Conservation (phyloP, 2,329 filamentous ascomycete genomes). For the Didymella exigua region DNA sequence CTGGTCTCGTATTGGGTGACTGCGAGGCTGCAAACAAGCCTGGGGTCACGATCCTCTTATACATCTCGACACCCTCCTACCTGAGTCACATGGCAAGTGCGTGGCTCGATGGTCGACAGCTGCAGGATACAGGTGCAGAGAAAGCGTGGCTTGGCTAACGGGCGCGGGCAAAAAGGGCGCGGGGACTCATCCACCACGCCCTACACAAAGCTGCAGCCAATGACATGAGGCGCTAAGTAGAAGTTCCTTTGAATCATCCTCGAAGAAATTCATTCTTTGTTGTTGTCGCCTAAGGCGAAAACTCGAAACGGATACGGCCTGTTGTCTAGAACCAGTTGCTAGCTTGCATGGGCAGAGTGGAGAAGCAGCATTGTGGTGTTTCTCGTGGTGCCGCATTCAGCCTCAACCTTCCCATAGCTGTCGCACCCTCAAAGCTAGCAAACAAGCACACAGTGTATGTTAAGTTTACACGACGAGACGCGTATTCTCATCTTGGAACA, state of each 20-base stretch:
- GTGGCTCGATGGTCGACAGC: slow-evolving; percentile 2
- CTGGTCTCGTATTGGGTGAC: not conserved
- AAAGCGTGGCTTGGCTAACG: slow-evolving; percentile 14
- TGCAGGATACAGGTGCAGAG: slow-evolving; percentile 9
- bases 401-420: slow-evolving; percentile 14
- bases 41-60: slow-evolving; percentile 12
- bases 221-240: slow-evolving; percentile 5
- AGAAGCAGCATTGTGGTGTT: slow-evolving; percentile 2
- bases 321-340: slow-evolving; percentile 12
- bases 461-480: slow-evolving; percentile 5
- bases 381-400: slow-evolving; percentile 13
- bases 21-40: slow-evolving; percentile 15
- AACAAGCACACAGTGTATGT: slow-evolving; percentile 7
- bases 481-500: slow-evolving; percentile 1
- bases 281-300: slow-evolving; percentile 11
- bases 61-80: slow-evolving; percentile 4
- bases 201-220: slow-evolving; percentile 9
- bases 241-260: slow-evolving; percentile 12
- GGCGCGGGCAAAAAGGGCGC: slow-evolving; percentile 9
- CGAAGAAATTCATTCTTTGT: slow-evolving; percentile 6
- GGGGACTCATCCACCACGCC: slow-evolving; percentile 16
- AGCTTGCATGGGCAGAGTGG: slow-evolving; percentile 8
- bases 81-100: slow-evolving; percentile 13
- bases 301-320: slow-evolving; percentile 5
- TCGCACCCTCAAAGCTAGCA: slow-evolving; percentile 5